Evolutionary conservation across 768 basidiomycete species (phyloP).

Genomic region (Trametes cinnabarina): DNA sequence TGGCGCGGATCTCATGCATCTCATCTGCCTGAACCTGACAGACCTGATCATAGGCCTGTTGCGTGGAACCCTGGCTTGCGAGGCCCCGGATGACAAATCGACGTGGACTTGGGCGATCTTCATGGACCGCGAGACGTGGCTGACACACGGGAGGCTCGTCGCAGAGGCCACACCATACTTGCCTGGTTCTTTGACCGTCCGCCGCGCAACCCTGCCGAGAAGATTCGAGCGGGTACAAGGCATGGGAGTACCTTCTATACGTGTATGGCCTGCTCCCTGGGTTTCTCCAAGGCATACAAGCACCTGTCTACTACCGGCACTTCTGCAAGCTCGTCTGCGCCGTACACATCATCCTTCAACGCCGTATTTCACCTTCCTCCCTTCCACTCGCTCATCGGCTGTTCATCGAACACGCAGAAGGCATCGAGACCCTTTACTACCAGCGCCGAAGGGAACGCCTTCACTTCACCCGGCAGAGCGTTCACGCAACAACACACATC

Average conservation of each 20-base stretch:
- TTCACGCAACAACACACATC: conserved; percentile 35
- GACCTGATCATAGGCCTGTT: conserved; percentile 35
- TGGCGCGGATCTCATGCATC: conserved; percentile 40
- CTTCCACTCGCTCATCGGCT: conserved; percentile 24
- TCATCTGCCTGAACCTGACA: conserved; percentile 35
- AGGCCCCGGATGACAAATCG: conserved; percentile 17
- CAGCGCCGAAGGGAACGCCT: conserved; percentile 26
- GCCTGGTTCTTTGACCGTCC: conserved; percentile 43
- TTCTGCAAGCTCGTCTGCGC: conserved; percentile 29
- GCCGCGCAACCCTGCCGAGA: conserved; percentile 41
- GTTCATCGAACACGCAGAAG: conserved; percentile 28
- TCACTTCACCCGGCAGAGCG: conserved; percentile 34
- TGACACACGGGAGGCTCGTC: conserved; percentile 35
- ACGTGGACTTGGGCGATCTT: conserved; percentile 35
- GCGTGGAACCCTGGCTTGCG: conserved; percentile 30
- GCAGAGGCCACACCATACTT: conserved; percentile 32
- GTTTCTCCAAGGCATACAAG: conserved; percentile 27
- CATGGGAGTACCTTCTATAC: conserved; percentile 27
- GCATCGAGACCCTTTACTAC: conserved; percentile 38
- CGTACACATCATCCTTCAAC: conserved; percentile 25
- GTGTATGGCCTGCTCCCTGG: conserved; percentile 27
- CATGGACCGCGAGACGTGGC: conserved; percentile 29
- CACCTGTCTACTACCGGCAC: conserved; percentile 24
- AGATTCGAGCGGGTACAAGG: conserved; percentile 37
- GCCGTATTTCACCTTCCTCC: conserved; percentile 3